Evolutionary conservation across 2,329 filamentous ascomycete species (phyloP).

Genomic region (Cladosporium sp.): DNA sequence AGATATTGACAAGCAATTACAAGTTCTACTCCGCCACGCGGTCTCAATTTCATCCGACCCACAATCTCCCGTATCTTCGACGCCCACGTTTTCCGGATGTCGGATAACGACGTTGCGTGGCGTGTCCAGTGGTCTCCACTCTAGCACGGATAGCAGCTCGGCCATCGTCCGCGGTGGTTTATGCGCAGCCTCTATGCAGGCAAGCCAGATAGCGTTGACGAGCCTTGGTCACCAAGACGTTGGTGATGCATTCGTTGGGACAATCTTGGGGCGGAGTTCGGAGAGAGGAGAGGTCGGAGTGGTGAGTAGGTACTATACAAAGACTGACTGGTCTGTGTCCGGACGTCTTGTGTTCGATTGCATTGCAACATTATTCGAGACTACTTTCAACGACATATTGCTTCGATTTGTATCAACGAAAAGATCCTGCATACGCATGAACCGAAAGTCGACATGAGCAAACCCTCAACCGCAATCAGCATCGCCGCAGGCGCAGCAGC

Average conservation of each 20-base stretch:
- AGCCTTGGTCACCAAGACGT: conserved; percentile 1
- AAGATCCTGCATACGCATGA: no score
- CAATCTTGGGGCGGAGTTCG: not conserved
- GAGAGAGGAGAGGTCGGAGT: not conserved
- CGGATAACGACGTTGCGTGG: not conserved
- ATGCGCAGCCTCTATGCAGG: not conserved
- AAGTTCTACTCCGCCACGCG: not conserved
- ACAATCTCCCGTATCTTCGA: not conserved
- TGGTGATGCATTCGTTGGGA: conserved; percentile 2
- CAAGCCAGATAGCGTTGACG: no score
- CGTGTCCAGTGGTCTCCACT: not conserved
- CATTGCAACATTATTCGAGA: no score
- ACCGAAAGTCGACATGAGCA: not conserved
- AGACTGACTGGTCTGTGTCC: no score
- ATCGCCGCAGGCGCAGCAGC: conserved; percentile 11
- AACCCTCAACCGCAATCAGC: conserved; percentile 7
- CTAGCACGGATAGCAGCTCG: not conserved
- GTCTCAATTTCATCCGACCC: not conserved
- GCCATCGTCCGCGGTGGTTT: not conserved
- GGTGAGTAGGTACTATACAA: no score
- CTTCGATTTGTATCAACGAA: no score
- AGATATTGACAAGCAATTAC: no score
- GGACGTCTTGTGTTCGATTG: no score
- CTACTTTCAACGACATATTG: no score
- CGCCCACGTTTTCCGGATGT: no score